Conservation (phyloP, 495 filamentous ascomycete species). For the Achaetomiella virescens region DNA sequence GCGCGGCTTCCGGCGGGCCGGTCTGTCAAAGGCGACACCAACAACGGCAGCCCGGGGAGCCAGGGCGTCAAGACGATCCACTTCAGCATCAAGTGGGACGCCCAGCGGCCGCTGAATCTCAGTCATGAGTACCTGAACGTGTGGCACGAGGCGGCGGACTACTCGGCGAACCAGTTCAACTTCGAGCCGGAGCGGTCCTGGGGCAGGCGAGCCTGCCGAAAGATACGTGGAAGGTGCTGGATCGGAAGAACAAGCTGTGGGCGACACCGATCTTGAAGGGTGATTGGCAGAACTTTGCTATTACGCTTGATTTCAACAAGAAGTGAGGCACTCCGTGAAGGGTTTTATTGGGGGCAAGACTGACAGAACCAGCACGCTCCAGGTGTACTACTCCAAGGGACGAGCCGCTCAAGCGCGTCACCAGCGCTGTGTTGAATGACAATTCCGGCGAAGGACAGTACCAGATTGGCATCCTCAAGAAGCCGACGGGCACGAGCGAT, state of each 20-base stretch:
- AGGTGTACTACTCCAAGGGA: conserved; percentile 49
- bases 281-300: conserved; percentile 55
- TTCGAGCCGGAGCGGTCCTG: conserved; percentile 47
- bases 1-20: conserved; percentile 51
- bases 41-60: conserved; percentile 41
- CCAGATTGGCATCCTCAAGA: conserved; percentile 53
- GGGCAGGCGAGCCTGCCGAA: conserved; percentile 70
- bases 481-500: conserved; percentile 48
- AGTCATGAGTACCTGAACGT: conserved; percentile 53
- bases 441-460: conserved; percentile 51
- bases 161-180: conserved; percentile 51
- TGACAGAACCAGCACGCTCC: conserved; percentile 51
- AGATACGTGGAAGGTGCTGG: conserved; percentile 63
- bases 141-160: conserved; percentile 52
- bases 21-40: conserved; percentile 43
- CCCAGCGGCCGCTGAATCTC: conserved; percentile 42
- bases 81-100: conserved; percentile 47
- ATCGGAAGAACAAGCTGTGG: conserved; percentile 45
- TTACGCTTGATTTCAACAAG: conserved; percentile 45
- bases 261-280: conserved; percentile 35
- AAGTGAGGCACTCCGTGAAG: no score
- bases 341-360: no score
- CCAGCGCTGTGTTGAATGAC: conserved; percentile 41
- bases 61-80: conserved; percentile 49
- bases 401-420: conserved; percentile 43